Conservation (phyloP, 2,329 filamentous ascomycete genomes). For the Fusarium irregulare region DNA sequence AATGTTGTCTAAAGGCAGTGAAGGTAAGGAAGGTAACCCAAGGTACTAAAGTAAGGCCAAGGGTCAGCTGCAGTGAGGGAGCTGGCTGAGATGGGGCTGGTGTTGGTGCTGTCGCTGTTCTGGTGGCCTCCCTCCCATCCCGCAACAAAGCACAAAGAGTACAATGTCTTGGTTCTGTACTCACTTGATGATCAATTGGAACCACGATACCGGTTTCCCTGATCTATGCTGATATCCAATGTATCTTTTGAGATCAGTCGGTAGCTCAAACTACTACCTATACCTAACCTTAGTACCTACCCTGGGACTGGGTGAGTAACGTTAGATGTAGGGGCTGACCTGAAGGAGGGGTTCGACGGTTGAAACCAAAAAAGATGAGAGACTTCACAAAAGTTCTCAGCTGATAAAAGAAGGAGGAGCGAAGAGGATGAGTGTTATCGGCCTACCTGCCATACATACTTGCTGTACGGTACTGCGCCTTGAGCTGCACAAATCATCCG, state of each 20-base stretch:
- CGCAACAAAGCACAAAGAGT: conserved; percentile 22
- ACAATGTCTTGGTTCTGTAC: conserved; percentile 29
- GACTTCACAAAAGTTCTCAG: conserved; percentile 31
- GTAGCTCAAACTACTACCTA: conserved; percentile 8
- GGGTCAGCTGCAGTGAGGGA: conserved; percentile 31
- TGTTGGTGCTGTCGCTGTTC: conserved; percentile 3
- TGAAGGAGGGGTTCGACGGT: conserved; percentile 30
- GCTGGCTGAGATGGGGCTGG: conserved; percentile 28
- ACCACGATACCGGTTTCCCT: neutral
- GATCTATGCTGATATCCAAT: neutral
- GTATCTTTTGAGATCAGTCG: neutral
- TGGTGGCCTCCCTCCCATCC: conserved; percentile 23
- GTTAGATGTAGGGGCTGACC: conserved; percentile 10
- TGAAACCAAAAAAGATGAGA: conserved; percentile 22
- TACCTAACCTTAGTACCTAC: neutral
- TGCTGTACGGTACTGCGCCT: neutral
- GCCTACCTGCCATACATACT: neutral
- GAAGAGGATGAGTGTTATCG: conserved; percentile 2
- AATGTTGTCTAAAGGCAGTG: neutral
- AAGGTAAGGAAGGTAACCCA: neutral
- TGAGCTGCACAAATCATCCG: conserved; percentile 40
- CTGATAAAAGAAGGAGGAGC: conserved; percentile 32
- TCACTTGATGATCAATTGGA: conserved; percentile 21
- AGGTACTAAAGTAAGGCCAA: neutral
- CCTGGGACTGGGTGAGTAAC: neutral